Evolutionary conservation across 164 flowering plant species (phyloP), one percentile per base, ranked within the genome.

Genomic region (Santalum album): DNA sequence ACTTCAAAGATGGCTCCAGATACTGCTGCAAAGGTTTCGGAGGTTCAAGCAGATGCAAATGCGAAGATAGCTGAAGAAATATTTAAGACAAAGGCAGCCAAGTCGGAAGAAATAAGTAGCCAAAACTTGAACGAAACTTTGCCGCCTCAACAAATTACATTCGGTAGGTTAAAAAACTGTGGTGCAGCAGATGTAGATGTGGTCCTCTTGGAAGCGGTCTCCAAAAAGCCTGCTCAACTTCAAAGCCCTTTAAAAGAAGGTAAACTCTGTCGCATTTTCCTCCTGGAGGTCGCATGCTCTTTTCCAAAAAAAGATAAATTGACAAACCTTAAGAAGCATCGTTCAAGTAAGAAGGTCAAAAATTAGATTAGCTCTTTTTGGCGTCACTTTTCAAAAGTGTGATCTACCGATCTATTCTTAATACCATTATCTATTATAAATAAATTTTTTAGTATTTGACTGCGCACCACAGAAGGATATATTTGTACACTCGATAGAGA

Each of bases 41-140:
- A 17, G 4, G 54, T 22, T 50, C 63, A 57, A 47, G 61, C 58
- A 20, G 72, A 62, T 57, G 67, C 19, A 5, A 58, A 65, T 49
- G 4, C 51, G 19, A 59, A 47, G 51, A 51, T 69, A 55, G 67
- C 61, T 22, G 65, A 68, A 46, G 69, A 74, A 29, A 50, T 63
- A 21, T 63, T 73, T 17, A 59, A 60, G 38, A 59, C 63, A 62
- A 62, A 42, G 47, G 39, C n/a, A n/a, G n/a, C n/a, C n/a, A n/a
- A n/a, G n/a, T n/a, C n/a, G 47, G 7, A 32, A 6, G 12, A 32
- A 12, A 32, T 32, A 6, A 44, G 29, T 49, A 12, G 52, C n/a
- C n/a, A 20, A 46, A n/a, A 10, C 21, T 9, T 7, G 23, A 46
- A 46, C 4, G 25, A 46, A 20, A 10, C 50, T 20, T 3, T 46